A percentile compares a stretch with the other conserved stretches of the same genome.
These are phyloP conservation scores for Trametes hirsuta DNA, from an alignment of 1,284 basidiomycete genomes.

Conservation along the genomic window DNA sequence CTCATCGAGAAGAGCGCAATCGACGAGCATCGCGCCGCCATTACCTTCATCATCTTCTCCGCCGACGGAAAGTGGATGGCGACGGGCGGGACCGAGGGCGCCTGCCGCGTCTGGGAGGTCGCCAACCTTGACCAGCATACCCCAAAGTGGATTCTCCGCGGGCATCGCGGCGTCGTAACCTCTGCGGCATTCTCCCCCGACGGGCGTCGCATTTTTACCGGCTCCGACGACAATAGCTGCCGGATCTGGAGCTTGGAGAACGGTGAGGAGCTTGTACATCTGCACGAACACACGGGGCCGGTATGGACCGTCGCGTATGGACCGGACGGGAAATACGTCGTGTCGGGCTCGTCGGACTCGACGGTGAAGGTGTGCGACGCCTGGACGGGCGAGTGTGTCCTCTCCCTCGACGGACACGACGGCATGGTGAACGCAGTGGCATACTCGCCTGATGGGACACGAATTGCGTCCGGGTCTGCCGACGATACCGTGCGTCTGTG, in stretches of 20 bases:
- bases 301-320: slow-evolving; percentile 13
- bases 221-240: slow-evolving; percentile 7
- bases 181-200: slow-evolving; percentile 17
- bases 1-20: no score
- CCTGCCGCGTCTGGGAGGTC: background rate
- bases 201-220: slow-evolving; percentile 9
- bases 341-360: slow-evolving; percentile 22
- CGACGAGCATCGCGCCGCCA: background rate
- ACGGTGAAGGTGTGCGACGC: slow-evolving; percentile 19
- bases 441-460: slow-evolving; percentile 15
- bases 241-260: slow-evolving; percentile 3
- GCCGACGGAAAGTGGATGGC: slow-evolving; percentile 3
- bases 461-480: slow-evolving; percentile 20
- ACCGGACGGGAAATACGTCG: slow-evolving; percentile 18
- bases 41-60: background rate
- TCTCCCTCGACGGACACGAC: no score
- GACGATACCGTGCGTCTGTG: slow-evolving; percentile 22
- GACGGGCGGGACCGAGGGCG: background rate
- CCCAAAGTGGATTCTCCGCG: background rate
- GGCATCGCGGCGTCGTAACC: background rate
- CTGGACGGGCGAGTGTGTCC: no score
- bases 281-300: background rate
- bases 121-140: background rate
- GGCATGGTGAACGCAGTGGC: no score
- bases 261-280: background rate